Conservation (phyloP, 768 basidiomycete genomes). For the Clitopilus hobsonii region DNA sequence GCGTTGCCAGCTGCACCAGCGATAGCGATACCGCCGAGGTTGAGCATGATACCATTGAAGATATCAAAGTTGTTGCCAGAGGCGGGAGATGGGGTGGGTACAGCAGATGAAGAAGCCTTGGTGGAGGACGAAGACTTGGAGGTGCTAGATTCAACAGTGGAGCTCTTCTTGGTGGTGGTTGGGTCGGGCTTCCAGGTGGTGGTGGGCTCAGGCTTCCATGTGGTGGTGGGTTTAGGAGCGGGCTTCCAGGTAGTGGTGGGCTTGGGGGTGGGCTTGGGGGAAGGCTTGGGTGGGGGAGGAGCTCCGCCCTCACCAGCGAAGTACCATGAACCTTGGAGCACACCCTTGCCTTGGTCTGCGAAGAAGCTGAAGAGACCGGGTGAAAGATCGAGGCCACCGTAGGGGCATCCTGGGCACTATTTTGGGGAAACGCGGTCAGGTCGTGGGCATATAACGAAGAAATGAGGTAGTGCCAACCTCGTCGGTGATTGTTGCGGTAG, state of each 20-base stretch:
- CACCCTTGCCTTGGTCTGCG: constrained; percentile 33
- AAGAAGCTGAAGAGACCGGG: constrained; percentile 53
- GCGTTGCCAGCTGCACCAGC: constrained; percentile 18
- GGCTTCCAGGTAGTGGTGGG: constrained; percentile 11
- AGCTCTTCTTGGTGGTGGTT: constrained; percentile 2
- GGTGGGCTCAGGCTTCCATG: constrained; percentile 20
- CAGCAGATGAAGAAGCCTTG: constrained; percentile 16
- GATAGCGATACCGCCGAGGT: constrained; percentile 28
- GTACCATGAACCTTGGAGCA: constrained; percentile 48
- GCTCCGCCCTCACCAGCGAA: constrained; percentile 23
- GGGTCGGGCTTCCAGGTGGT: constrained; percentile 20
- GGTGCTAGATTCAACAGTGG: background rate
- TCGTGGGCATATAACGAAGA: background rate
- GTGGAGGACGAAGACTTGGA: constrained; percentile 15
- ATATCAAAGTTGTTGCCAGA: constrained; percentile 22
- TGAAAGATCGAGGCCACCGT: constrained; percentile 59
- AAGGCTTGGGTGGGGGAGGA: constrained; percentile 14
- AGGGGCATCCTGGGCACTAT: constrained; percentile 63
- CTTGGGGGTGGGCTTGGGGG: constrained; percentile 11
- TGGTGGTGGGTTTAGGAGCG: constrained; percentile 17
- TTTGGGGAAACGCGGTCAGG: constrained; percentile 1
- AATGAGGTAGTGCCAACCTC: constrained; percentile 25
- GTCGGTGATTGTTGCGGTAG: constrained; percentile 58
- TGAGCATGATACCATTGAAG: constrained; percentile 31
- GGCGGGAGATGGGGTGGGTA: constrained; percentile 11